Base-by-base conservation (phyloP, 2,329 filamentous ascomycete species). In the Sporothrix curviconia region DNA sequence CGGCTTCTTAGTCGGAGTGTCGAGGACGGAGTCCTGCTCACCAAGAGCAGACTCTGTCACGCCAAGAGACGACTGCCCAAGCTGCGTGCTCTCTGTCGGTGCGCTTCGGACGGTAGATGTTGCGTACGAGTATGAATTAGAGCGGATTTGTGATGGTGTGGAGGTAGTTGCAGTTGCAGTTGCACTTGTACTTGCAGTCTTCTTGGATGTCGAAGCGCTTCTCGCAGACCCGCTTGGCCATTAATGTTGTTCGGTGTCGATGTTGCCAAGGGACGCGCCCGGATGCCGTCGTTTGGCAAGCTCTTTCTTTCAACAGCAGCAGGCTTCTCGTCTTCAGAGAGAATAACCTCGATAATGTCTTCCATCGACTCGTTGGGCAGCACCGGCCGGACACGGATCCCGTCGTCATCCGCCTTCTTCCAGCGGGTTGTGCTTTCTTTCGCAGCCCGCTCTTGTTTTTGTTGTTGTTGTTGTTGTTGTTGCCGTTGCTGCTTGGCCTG, bases 1-100 rank as follows among this genome's bases (percentile, higher is more conserved):
- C 4, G 65, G 60, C 51, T 61, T 63, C 40, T 55, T 62, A 14
- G 62, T 64, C 9, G 64, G 66, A 1, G 63, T 64, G 6, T 64
- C 60, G 12, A 62, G 37, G 32, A 71, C 64, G 2, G 72, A 70
- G 17, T 72, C 70, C 1, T 65, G 49, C 6, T 77, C 55, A 1
- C 54, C 55, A 6, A 46, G 37, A 6, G 25, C 17, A 7, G 51
- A 54, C 9, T 46, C 15, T 0, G 7, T 36, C 6, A 40, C 42
- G 4, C 22, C 46, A 17, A 46, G 25, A 7, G 53, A 53, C 7
- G 51, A 44, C 14, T 43, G 11, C 1, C 42, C 32, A 3, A 22
- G 19, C 4, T 22, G 30, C 3, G 47, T 56, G 15, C 30, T 57
- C 9, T 44, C 40, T 15, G 54, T 54, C 1, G 56, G 61, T 3